Evolutionary conservation across 306 rosid species (phyloP).

Genomic region (Cucurbita pepo): DNA sequence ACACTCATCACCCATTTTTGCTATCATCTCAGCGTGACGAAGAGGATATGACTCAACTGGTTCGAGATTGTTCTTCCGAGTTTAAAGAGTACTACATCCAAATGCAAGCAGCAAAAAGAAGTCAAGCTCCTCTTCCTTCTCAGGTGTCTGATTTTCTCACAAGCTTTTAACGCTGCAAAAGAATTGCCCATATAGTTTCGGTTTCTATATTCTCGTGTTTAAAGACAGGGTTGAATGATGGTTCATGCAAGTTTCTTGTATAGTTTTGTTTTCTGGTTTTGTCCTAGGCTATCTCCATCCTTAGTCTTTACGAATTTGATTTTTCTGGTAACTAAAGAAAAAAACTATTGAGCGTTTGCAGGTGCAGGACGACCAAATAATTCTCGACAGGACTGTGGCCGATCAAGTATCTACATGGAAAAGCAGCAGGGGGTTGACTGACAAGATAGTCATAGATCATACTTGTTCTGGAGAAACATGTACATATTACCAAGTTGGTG

Average conservation of each 20-base stretch:
- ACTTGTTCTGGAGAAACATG: slow-evolving; percentile 84
- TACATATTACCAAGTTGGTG: slow-evolving; percentile 77
- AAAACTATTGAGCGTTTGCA: slow-evolving; percentile 9
- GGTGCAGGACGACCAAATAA: slow-evolving; percentile 67
- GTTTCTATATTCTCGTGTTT: neutral
- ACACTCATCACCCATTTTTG: neutral
- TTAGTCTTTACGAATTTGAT: neutral
- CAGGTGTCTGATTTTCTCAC: slow-evolving; percentile 32
- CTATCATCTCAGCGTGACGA: slow-evolving; percentile 54
- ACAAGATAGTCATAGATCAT: slow-evolving; percentile 58
- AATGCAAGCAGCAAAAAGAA: slow-evolving; percentile 93
- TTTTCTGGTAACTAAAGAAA: neutral
- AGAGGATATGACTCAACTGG: slow-evolving; percentile 77
- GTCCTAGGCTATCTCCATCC: neutral
- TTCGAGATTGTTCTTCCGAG: slow-evolving; percentile 55
- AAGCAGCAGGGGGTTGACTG: slow-evolving; percentile 67
- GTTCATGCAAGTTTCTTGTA: too few relatives aligned
- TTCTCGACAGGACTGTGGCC: slow-evolving; percentile 77
- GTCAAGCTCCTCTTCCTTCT: slow-evolving; percentile 86
- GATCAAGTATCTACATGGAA: slow-evolving; percentile 89
- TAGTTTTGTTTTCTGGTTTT: neutral
- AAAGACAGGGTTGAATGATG: neutral
- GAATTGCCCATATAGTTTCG: neutral
- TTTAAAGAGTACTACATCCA: slow-evolving; percentile 91
- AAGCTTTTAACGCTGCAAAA: neutral